Base-by-base conservation (phyloP, 306 rosid genomes). In the Dalbergia cochinchinensis region DNA sequence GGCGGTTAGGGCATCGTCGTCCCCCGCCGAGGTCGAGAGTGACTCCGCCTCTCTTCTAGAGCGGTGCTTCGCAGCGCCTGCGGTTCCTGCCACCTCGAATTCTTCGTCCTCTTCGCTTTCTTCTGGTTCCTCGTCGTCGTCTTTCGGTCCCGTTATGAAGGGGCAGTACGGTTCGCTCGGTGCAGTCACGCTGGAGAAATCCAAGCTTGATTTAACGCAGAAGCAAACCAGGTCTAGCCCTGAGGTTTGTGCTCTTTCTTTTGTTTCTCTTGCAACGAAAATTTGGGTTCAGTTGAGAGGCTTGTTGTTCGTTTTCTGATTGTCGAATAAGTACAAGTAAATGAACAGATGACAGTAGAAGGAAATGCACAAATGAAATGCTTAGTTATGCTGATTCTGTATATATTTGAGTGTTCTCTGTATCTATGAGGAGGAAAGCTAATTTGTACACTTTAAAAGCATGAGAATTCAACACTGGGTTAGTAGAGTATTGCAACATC, bases 151-250 rank as follows among this genome's bases (percentile, higher is more conserved):
- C 19, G 89, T 84, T 39, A 93, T 93, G 99, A 95, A 95, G 82
- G 96, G 88, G 0, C 67, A 93, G 81, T 89, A 58, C 76, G 92
- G 99, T 76, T 19, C 98, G n/a, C 54, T 87, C 7, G 94, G 97
- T 47, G 61, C 99, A 13, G 97, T 86, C 57, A 95, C 99, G 11
- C 86, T 95, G 73, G 99, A 95, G 85, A 95, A 95, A 86, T 83
- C 92, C 1, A 95, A 95, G 86, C 91, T 95, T 35, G 96, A 95
- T 82, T 8, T 82, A 35, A 3, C 94, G 8, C 96, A 93, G 87
- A 87, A 91, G 89, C 93, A 93, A 74, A 80, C 92, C 35, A 63
- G 11, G 86, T 86, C 97, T 62, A 78, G 93, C 70, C 97, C 97
- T 12, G 92, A 95, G 97, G 99, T 88, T 62, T 47, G 85, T 86